These are phyloP conservation scores for Rhododendron griersonianum DNA, from an alignment of 148 eudicot genomes.

Conservation along the genomic window DNA sequence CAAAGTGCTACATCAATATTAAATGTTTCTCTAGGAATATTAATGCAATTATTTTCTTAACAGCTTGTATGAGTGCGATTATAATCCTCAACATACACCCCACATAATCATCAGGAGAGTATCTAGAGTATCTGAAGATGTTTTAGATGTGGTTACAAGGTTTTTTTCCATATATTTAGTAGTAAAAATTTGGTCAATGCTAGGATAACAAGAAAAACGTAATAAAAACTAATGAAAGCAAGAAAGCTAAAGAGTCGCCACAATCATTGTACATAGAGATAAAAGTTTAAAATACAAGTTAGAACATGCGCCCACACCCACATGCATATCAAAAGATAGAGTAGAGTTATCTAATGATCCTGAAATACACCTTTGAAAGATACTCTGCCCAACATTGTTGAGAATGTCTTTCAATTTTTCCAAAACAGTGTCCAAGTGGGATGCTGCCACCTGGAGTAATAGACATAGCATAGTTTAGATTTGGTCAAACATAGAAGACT, in stretches of 20 bases:
- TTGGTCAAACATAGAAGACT: slow-evolving; percentile 5
- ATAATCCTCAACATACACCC: background rate
- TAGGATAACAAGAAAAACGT: background rate
- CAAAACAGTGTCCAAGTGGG: slow-evolving; percentile 95
- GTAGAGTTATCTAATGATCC: background rate
- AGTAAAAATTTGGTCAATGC: background rate
- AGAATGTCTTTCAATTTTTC: slow-evolving; percentile 88
- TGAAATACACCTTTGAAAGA: slow-evolving; percentile 62
- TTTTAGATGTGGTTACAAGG: background rate
- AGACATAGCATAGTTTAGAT: slow-evolving; percentile 6
- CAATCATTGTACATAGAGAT: background rate
- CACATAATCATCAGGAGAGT: background rate
- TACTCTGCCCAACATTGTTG: slow-evolving; percentile 78
- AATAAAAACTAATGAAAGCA: background rate
- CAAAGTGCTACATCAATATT: background rate
- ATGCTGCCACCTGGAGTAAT: slow-evolving; percentile 73
- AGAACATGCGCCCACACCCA: background rate
- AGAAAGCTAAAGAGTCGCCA: background rate
- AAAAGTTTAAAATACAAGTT: background rate
- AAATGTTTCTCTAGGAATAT: background rate
- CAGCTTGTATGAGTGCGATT: background rate
- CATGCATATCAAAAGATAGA: background rate
- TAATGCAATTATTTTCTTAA: background rate
- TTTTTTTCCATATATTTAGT: background rate
- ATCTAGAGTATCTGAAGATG: background rate